Percentiles rank a stretch among this genome's conserved stretches.
Conservation (phyloP, 805 yeast species). For the Saturnispora sanitii region DNA sequence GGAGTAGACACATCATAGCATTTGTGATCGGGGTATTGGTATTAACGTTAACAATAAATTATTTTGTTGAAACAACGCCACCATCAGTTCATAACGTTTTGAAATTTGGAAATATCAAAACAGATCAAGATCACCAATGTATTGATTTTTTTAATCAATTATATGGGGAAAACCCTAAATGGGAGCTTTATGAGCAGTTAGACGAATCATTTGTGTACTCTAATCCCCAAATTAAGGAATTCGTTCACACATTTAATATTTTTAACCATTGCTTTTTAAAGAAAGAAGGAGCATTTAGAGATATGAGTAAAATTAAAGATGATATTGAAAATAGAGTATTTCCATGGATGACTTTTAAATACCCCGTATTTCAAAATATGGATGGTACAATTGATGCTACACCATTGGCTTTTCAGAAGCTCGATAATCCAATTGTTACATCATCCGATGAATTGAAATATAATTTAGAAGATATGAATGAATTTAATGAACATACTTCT, state of each 20-base stretch:
- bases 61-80: too few species aligned
- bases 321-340: constrained; percentile 27
- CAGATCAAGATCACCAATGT: constrained; percentile 22
- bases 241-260: constrained; percentile 8
- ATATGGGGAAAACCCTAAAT: constrained; percentile 30
- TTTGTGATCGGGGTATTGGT: too few species aligned
- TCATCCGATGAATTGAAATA: neutral
- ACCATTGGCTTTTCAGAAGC: constrained; percentile 8
- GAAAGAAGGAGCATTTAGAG: neutral
- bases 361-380: constrained; percentile 28
- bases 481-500: neutral
- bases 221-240: constrained; percentile 8
- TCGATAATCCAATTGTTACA: too few species aligned
- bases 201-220: constrained; percentile 25
- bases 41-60: too few species aligned
- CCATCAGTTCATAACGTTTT: too few species aligned
- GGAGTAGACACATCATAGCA: neutral
- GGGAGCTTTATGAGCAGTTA: constrained; percentile 26
- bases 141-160: constrained; percentile 36
- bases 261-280: constrained; percentile 11
- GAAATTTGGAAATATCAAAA: neutral
- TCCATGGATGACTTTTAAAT: constrained; percentile 28
- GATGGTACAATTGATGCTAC: constrained; percentile 17
- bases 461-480: neutral
- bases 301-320: neutral